Conservation (phyloP, 2,329 filamentous ascomycete genomes). For the Corniculantispora saksenae region DNA sequence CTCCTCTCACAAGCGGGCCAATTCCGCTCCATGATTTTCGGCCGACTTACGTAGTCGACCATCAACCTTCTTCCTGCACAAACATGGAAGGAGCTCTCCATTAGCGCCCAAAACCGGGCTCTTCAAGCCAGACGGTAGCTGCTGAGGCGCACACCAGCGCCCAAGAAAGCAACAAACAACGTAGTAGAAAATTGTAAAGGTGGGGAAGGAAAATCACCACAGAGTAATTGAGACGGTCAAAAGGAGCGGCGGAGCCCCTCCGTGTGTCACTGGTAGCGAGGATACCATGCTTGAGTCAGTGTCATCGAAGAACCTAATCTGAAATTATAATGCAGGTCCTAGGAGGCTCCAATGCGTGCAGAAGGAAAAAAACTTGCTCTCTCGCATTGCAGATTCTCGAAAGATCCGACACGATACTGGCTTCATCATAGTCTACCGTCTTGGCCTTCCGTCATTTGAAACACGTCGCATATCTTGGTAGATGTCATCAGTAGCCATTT, state of each 20-base stretch:
- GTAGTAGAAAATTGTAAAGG: not conserved
- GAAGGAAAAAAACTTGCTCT: not conserved
- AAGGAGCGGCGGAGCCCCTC: not conserved
- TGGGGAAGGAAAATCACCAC: not conserved
- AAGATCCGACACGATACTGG: constrained; percentile 7
- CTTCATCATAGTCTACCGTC: not conserved
- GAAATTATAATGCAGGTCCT: constrained; percentile 1
- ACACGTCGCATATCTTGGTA: constrained; percentile 6
- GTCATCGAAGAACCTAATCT: constrained; percentile 8
- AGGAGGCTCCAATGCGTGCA: not conserved
- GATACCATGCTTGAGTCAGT: constrained; percentile 8
- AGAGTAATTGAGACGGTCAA: not conserved
- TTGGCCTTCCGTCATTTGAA: not conserved
- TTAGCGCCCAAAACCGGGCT: not conserved
- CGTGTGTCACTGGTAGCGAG: not conserved
- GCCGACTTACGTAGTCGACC: not conserved
- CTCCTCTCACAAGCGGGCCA: not conserved
- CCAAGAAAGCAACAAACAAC: not conserved
- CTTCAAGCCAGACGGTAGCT: no score
- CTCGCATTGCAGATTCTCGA: not conserved
- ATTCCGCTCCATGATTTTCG: not conserved
- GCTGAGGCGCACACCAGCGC: not conserved
- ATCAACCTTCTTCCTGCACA: not conserved
- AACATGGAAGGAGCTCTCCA: not conserved
- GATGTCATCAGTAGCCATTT: not conserved